A percentile compares a stretch with the other conserved stretches of the same genome.
Evolutionary conservation across 306 rosid genomes (phyloP).

Genomic region (Vicia villosa): DNA sequence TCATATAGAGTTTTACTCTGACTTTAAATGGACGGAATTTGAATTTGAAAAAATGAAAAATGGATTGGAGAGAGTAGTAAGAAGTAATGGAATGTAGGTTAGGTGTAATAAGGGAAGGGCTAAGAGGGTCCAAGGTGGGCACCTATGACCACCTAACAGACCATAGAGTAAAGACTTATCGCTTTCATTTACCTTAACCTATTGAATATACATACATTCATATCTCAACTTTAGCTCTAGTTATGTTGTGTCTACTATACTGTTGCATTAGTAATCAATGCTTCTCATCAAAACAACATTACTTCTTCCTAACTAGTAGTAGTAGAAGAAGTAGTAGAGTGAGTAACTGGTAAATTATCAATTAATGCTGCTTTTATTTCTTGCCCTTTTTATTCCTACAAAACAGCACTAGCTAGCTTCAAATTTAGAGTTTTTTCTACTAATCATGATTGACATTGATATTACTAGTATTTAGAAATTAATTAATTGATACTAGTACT

Average conservation of each 20-base stretch:
- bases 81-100: not conserved
- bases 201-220: constrained; percentile 1
- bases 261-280: constrained; percentile 40
- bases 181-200: constrained; percentile 39
- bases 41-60: no score
- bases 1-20: no score
- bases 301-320: constrained; percentile 7
- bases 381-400: not conserved
- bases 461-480: not conserved
- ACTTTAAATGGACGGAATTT: no score
- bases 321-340: not conserved
- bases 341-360: constrained; percentile 27
- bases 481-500: not conserved
- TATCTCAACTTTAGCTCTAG: constrained; percentile 27
- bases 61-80: not conserved
- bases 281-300: constrained; percentile 39
- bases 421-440: not conserved
- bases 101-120: constrained; percentile 40
- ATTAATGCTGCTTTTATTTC: constrained; percentile 13
- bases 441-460: not conserved
- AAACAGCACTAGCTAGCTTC: not conserved
- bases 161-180: constrained; percentile 34
- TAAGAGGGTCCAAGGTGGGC: constrained; percentile 42
- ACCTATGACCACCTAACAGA: constrained; percentile 42
- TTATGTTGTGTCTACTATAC: constrained; percentile 30